These are phyloP conservation scores for Terfezia boudieri DNA, from an alignment of 495 filamentous ascomycete species.

Conservation along the genomic window DNA sequence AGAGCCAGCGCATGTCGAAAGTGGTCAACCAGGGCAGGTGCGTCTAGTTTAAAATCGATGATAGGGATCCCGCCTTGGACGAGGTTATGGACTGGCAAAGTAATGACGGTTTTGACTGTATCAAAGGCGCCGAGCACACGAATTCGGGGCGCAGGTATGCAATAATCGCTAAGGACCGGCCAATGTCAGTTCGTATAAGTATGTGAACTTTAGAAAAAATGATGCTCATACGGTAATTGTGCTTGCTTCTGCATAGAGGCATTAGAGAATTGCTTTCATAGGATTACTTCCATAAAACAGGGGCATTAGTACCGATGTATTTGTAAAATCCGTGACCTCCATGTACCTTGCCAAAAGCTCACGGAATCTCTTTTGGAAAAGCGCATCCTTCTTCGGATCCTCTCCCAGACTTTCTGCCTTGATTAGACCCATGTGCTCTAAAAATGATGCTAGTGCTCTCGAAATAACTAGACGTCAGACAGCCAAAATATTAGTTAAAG, in stretches of 20 bases:
- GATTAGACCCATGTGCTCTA: constrained; percentile 8
- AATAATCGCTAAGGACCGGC: too few relatives aligned
- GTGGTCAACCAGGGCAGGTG: constrained; percentile 6
- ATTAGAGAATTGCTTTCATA: too few relatives aligned
- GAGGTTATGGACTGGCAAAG: neutral
- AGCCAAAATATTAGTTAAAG: neutral
- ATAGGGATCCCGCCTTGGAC: neutral
- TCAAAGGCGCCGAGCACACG: constrained; percentile 12
- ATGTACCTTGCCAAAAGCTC: neutral
- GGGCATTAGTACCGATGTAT: too few relatives aligned
- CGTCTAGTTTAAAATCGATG: constrained; percentile 10
- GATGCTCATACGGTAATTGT: too few relatives aligned
- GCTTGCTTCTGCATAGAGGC: too few relatives aligned
- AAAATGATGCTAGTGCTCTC: constrained; percentile 10
- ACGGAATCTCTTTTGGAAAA: neutral
- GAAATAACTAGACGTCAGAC: constrained; percentile 4
- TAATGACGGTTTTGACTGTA: constrained; percentile 8
- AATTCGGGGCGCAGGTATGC: constrained; percentile 3
- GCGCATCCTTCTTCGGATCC: neutral
- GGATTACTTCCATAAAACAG: too few relatives aligned
- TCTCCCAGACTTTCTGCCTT: constrained; percentile 2
- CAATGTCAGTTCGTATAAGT: too few relatives aligned
- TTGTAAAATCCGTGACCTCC: neutral
- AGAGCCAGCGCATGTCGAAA: constrained; percentile 12
- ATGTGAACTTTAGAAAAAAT: too few relatives aligned